Percentiles rank a stretch among this genome's conserved stretches.
These are phyloP conservation scores for Alternaria hordeiaustralica DNA, from an alignment of 2,329 filamentous ascomycete genomes.

Conservation along the genomic window DNA sequence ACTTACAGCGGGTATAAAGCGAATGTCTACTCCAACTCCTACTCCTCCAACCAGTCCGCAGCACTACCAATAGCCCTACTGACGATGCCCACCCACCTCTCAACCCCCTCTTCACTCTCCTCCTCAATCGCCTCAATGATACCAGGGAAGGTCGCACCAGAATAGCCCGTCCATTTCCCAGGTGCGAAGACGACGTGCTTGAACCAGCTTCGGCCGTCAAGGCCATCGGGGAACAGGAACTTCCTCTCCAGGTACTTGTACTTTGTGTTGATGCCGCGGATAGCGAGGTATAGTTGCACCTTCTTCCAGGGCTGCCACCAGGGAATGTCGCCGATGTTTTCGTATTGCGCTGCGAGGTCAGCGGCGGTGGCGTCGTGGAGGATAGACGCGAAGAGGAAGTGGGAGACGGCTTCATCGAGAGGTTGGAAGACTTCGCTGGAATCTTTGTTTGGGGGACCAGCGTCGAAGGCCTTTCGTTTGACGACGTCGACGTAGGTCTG, in stretches of 20 bases:
- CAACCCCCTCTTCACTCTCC: slow-evolving; percentile 46
- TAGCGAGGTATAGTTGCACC: slow-evolving; percentile 66
- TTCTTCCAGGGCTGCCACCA: slow-evolving; percentile 81
- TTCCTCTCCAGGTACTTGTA: slow-evolving; percentile 85
- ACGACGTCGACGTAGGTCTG: slow-evolving; percentile 52
- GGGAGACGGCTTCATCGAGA: slow-evolving; percentile 57
- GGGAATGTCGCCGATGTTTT: slow-evolving; percentile 60
- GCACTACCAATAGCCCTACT: slow-evolving; percentile 45
- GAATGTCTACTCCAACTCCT: neutral
- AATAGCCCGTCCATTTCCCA: slow-evolving; percentile 88
- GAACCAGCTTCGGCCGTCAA: slow-evolving; percentile 86
- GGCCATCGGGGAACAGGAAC: slow-evolving; percentile 76
- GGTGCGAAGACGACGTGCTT: slow-evolving; percentile 96
- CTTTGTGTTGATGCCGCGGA: slow-evolving; percentile 74
- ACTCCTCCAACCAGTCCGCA: slow-evolving; percentile 39
- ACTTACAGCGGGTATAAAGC: neutral
- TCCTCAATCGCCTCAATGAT: slow-evolving; percentile 68
- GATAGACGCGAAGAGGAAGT: slow-evolving; percentile 57
- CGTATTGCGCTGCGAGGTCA: slow-evolving; percentile 56
- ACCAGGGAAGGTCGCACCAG: slow-evolving; percentile 72
- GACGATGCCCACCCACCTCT: slow-evolving; percentile 54
- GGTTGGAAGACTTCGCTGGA: slow-evolving; percentile 50
- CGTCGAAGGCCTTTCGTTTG: slow-evolving; percentile 41
- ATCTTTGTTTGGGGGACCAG: slow-evolving; percentile 4
- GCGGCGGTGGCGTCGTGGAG: slow-evolving; percentile 61